These are phyloP conservation scores for Metschnikowia cubensis DNA, from an alignment of 805 yeast species.

Conservation along the genomic window DNA sequence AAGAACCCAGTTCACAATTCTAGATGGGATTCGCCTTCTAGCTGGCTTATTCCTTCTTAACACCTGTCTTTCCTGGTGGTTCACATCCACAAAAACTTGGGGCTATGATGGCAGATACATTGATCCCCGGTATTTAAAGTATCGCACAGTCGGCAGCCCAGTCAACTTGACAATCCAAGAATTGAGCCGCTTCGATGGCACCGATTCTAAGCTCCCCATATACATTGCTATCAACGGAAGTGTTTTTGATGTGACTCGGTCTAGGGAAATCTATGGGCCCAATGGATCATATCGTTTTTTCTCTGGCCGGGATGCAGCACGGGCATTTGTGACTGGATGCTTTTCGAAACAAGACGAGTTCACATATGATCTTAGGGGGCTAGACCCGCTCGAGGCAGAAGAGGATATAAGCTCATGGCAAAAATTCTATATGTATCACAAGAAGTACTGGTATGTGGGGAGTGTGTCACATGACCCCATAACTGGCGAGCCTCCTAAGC, in stretches of 20 bases:
- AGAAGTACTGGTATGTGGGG: constrained; percentile 63
- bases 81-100: constrained; percentile 59
- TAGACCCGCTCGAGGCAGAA: constrained; percentile 40
- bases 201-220: constrained; percentile 45
- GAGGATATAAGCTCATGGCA: constrained; percentile 51
- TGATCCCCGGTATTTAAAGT: constrained; percentile 39
- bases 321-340: constrained; percentile 72
- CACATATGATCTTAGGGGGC: constrained; percentile 64
- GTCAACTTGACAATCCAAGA: constrained; percentile 41
- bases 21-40: constrained; percentile 43
- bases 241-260: constrained; percentile 60
- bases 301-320: constrained; percentile 63
- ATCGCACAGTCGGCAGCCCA: constrained; percentile 15
- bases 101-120: constrained; percentile 52
- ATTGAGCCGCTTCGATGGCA: constrained; percentile 50
- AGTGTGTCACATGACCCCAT: constrained; percentile 43
- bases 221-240: constrained; percentile 57
- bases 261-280: constrained; percentile 53
- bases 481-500: constrained; percentile 48
- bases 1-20: constrained; percentile 8
- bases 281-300: constrained; percentile 52
- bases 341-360: constrained; percentile 49
- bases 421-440: constrained; percentile 40
- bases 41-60: constrained; percentile 47
- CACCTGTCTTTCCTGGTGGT: constrained; percentile 50